phyloP scores from a whole-genome alignment of 208 protist species.

The Trichomonas gallinae region DNA sequence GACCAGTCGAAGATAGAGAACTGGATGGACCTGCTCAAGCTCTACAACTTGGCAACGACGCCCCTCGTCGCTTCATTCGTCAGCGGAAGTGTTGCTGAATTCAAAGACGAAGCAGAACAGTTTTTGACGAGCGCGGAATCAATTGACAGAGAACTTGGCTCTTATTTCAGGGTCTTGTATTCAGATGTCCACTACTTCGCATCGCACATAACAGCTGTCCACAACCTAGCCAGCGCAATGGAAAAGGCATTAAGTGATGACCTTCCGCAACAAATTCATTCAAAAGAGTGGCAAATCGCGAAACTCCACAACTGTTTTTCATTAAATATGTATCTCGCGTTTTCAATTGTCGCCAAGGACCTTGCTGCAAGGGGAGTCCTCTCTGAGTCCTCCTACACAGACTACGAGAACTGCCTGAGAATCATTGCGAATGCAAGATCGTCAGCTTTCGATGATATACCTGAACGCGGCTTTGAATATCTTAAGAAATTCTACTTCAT shows the following conservation, averaged over 20 bases:
- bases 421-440: background rate
- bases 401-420: background rate
- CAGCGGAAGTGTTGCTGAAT: background rate
- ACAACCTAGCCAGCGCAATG: background rate
- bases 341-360: background rate
- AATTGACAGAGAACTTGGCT: background rate
- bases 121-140: background rate
- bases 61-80: background rate
- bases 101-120: background rate
- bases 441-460: background rate
- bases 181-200: background rate
- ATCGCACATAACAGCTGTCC: background rate
- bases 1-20: background rate
- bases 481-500: background rate
- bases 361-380: background rate
- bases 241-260: background rate
- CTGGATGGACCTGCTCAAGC: background rate
- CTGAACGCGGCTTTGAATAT: background rate
- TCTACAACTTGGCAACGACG: background rate
- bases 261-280: background rate
- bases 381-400: background rate
- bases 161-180: background rate
- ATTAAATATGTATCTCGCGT: background rate
- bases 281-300: background rate
- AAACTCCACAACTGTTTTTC: background rate